Evolutionary conservation across 305 asterid species (phyloP).

Genomic region (Solanum aculeatissimum): DNA sequence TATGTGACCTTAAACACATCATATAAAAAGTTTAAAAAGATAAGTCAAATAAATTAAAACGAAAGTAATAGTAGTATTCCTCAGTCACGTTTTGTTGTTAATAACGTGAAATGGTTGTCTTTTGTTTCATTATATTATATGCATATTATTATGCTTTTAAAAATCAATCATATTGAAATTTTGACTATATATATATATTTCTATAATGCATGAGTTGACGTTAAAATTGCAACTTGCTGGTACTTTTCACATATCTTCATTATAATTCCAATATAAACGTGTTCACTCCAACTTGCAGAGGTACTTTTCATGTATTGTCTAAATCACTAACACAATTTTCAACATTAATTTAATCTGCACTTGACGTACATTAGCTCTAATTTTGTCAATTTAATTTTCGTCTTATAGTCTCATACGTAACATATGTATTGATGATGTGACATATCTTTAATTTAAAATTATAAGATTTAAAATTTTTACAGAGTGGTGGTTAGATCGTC

Average conservation of each 20-base stretch:
- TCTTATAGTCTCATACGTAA: neutral
- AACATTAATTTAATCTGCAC: neutral
- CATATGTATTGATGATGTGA: neutral
- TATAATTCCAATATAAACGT: neutral
- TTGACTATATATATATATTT: neutral
- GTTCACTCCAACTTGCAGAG: neutral
- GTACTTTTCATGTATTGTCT: neutral
- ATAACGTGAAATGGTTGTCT: neutral
- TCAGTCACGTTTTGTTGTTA: neutral
- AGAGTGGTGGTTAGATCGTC: too few species aligned
- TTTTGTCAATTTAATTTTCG: neutral
- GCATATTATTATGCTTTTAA: neutral
- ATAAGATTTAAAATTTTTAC: too few species aligned
- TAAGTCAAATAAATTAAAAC: too few species aligned
- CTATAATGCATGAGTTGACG: neutral
- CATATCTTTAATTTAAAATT: too few species aligned
- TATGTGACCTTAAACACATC: too few species aligned
- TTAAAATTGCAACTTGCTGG: neutral
- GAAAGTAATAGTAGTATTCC: too few species aligned
- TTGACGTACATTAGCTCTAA: neutral
- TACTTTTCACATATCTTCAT: neutral
- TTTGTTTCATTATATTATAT: neutral
- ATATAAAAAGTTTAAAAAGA: too few species aligned
- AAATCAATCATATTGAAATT: neutral
- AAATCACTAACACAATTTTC: neutral